These are phyloP conservation scores for Botrytis aclada DNA, from an alignment of 2,329 filamentous ascomycete genomes.

Conservation along the genomic window DNA sequence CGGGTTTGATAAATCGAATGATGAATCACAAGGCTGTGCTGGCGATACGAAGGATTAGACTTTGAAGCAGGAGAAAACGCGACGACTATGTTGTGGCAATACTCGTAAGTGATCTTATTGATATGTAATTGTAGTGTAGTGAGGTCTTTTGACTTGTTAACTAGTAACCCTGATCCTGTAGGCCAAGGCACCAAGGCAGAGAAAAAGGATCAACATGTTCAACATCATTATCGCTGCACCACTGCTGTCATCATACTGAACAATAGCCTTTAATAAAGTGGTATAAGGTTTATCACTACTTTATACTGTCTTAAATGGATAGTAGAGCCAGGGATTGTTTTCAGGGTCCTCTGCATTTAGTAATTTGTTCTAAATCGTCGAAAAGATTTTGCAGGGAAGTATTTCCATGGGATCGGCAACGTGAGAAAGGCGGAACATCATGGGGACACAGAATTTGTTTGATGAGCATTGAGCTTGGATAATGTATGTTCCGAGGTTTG, in stretches of 20 bases:
- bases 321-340: neutral
- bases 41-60: neutral
- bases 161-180: neutral
- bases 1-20: neutral
- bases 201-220: neutral
- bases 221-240: neutral
- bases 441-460: constrained; percentile 7
- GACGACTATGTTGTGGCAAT: constrained; percentile 7
- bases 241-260: neutral
- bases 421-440: neutral
- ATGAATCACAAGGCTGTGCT: neutral
- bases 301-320: neutral
- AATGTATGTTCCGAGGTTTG: neutral
- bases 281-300: constrained; percentile 3
- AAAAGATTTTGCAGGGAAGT: neutral
- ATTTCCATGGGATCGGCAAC: neutral
- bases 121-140: neutral
- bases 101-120: neutral
- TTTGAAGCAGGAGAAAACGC: neutral
- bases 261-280: neutral
- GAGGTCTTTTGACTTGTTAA: neutral
- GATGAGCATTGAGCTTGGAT: constrained; percentile 8
- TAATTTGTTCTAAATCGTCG: neutral
- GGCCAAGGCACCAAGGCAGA: neutral
- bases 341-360: neutral